Evolutionary conservation across 1,139 yeast genomes (phyloP), one percentile per base, ranked within the genome.

Genomic region (Magnusiomyces fungicola): DNA sequence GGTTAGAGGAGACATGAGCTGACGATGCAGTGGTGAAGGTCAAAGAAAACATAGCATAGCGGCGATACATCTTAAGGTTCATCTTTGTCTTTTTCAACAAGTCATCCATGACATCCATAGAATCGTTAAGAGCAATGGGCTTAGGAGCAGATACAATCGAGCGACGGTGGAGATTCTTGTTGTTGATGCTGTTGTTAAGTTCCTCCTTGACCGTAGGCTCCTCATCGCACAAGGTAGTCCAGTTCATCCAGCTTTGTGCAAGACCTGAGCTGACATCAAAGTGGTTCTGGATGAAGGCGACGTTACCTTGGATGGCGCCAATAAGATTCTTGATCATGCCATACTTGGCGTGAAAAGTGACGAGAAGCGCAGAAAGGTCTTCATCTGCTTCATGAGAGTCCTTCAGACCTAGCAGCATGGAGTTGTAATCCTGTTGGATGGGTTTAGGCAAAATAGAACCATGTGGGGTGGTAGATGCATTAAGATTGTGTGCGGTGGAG

Each of bases 181-280:
- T n/a, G n/a, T n/a, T n/a, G n/a, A n/a, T n/a, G n/a, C n/a, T n/a
- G n/a, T n/a, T n/a, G n/a, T n/a, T n/a, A n/a, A n/a, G n/a, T n/a
- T n/a, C n/a, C n/a, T n/a, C n/a, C n/a, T n/a, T n/a, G n/a, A n/a
- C n/a, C n/a, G n/a, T n/a, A n/a, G n/a, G n/a, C n/a, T 34, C 41
- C 19, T 45, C 50, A 19, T 50, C 55, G 18, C 46, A 18, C 6
- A 52, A 19, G 16, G 52, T 37, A 22, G 51, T 56, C 61, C 59
- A 60, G 33, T 53, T 52, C 22, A 55, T 49, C 65, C 62, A 62
- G 3, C 55, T 50, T 46, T 56, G 54, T 7, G 63, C 62, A 14
- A 61, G 52, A 6, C 51, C 47, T 24, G 53, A 52, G 30, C 54
- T 60, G 38, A 52, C 49, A 49, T 58, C 61, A 50, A 60, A 61